These are phyloP conservation scores for Russula ochroleuca DNA, from an alignment of 768 basidiomycete species.

Conservation along the genomic window DNA sequence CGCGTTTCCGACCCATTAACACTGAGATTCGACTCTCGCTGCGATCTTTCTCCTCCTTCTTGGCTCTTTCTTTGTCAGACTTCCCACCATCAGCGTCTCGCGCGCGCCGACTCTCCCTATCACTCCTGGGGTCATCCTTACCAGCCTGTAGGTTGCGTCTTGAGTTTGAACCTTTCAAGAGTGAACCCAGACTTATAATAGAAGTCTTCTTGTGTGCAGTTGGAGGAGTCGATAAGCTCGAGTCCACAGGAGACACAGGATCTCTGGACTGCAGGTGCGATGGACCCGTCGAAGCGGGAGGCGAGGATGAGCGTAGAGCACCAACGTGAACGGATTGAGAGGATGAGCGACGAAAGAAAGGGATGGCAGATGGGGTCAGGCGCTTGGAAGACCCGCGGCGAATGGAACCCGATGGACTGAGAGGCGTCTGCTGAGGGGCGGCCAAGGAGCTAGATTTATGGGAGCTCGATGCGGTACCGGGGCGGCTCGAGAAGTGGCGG, in stretches of 20 bases:
- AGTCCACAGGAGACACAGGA: slow-evolving; percentile 51
- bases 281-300: slow-evolving; percentile 42
- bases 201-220: slow-evolving; percentile 74
- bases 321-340: slow-evolving; percentile 74
- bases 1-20: slow-evolving; percentile 82
- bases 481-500: slow-evolving; percentile 54
- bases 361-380: slow-evolving; percentile 87
- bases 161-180: slow-evolving; percentile 81
- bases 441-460: slow-evolving; percentile 58
- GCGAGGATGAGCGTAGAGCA: slow-evolving; percentile 42
- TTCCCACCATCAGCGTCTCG: slow-evolving; percentile 52
- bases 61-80: slow-evolving; percentile 50
- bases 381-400: slow-evolving; percentile 71
- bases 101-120: slow-evolving; percentile 50
- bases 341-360: slow-evolving; percentile 88
- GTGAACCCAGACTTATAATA: slow-evolving; percentile 74
- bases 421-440: slow-evolving; percentile 53
- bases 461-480: slow-evolving; percentile 72
- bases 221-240: slow-evolving; percentile 48
- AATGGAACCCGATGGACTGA: slow-evolving; percentile 68
- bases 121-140: slow-evolving; percentile 42
- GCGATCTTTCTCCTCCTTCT: slow-evolving; percentile 76
- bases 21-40: slow-evolving; percentile 88
- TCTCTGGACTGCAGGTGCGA: slow-evolving; percentile 43
- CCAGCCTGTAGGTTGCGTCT: slow-evolving; percentile 71